Evolutionary conservation across 371 early-diverging fungal genomes (phyloP).

Genomic region (Mortierella sp.): DNA sequence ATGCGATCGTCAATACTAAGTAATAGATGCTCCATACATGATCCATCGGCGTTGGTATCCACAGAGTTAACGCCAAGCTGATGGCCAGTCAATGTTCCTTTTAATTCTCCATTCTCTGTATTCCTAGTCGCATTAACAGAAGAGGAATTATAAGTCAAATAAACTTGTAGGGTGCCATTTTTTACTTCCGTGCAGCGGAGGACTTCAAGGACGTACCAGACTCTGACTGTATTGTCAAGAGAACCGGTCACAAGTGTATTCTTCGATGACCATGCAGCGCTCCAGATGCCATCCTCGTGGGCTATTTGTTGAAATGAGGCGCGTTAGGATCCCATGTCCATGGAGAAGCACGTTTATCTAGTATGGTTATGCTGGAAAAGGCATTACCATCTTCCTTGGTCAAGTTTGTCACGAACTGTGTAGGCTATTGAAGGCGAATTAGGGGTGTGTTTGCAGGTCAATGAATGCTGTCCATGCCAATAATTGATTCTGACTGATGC

Average conservation of each 20-base stretch:
- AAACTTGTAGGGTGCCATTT: too few relatives aligned
- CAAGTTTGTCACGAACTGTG: conserved; percentile 69
- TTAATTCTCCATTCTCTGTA: conserved; percentile 69
- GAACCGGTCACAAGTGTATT: conserved; percentile 81
- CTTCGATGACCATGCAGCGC: conserved; percentile 79
- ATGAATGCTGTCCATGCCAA: neutral
- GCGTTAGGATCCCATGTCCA: neutral
- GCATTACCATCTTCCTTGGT: conserved; percentile 67
- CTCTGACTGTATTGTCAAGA: conserved; percentile 80
- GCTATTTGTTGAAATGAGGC: conserved; percentile 59
- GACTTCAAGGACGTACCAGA: conserved; percentile 74
- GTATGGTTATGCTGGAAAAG: neutral
- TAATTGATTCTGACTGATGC: neutral
- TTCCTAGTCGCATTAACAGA: conserved; percentile 62
- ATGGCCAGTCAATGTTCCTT: conserved; percentile 78
- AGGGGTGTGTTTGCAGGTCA: neutral
- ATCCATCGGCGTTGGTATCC: conserved; percentile 73
- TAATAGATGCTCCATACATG: conserved; percentile 60
- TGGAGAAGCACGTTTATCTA: neutral
- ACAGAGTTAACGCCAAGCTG: conserved; percentile 85
- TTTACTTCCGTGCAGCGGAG: neutral
- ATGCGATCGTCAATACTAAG: neutral
- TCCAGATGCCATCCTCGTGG: conserved; percentile 89
- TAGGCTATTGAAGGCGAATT: conserved; percentile 60
- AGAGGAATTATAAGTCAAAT: neutral